phyloP scores from a whole-genome alignment of 148 eudicot genomes.

The Arctostaphylos glauca region DNA sequence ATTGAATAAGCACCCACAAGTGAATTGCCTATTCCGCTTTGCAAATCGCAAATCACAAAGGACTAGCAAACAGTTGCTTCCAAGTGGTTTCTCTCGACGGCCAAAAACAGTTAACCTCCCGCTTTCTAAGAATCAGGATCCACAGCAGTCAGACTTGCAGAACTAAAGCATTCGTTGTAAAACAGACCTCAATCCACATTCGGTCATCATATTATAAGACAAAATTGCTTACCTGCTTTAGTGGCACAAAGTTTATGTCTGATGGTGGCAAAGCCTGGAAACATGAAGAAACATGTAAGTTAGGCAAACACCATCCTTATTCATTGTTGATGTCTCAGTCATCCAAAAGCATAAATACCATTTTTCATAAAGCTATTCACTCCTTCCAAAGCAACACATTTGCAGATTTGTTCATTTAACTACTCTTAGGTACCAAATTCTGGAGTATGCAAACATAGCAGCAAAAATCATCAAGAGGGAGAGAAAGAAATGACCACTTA shows the following conservation, averaged over 20 bases:
- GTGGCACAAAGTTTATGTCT: slow-evolving; percentile 70
- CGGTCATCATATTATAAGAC: not conserved
- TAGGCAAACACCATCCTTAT: not conserved
- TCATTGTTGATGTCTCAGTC: not conserved
- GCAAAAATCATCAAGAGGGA: no score
- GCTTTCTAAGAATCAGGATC: not conserved
- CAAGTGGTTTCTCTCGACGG: not conserved
- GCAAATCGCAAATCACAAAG: not conserved
- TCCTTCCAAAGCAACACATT: not conserved
- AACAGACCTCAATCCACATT: not conserved
- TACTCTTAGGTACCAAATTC: not conserved
- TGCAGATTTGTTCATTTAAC: not conserved
- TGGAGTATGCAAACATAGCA: no score
- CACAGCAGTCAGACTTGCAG: not conserved
- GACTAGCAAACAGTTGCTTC: not conserved
- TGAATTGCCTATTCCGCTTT: not conserved
- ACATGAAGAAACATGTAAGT: slow-evolving; percentile 14
- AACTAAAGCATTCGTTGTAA: not conserved
- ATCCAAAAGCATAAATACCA: not conserved
- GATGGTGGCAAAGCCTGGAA: slow-evolving; percentile 79
- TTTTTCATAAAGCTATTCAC: not conserved
- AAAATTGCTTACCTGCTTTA: slow-evolving; percentile 67
- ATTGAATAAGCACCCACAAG: not conserved
- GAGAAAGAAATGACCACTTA: no score
- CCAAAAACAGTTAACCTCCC: not conserved